Base-by-base conservation (phyloP, 306 rosid species). In the Hippophae tibetana region DNA sequence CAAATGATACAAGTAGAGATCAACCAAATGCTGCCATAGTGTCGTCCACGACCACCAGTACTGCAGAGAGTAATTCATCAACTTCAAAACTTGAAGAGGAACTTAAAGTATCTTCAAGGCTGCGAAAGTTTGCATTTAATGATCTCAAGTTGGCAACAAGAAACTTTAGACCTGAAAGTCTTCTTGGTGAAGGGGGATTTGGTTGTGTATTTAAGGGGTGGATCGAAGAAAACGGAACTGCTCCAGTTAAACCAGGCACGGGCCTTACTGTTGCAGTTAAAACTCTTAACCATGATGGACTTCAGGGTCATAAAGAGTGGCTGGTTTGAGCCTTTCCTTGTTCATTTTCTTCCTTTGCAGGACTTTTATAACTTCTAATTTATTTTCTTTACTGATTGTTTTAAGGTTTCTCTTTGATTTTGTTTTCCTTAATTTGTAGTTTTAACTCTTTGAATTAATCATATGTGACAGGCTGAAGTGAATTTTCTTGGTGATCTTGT, bases 221-320 rank as follows among this genome's bases (percentile, higher is more conserved):
- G 97, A 82, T 90, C 14, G 97, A 90, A 83, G 97, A 90, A 79
- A 87, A 90, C 58, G 97, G 97, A 78, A 90, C 97, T 59, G 97
- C 95, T 72, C 92, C 95, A 6, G 96, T 90, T 65, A 90, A 90
- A 81, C 96, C 98, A 45, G 98, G 98, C 60, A 90, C 94, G 14
- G 98, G 98, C 72, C 98, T 90, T 76, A 90, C 98, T 42, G 98
- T 90, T 62, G 98, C 98, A 13, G 98, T 90, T 26, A 90, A 90
- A 67, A 90, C 96, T 61, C 92, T 90, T 52, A 90, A 90, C 86
- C 98, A 84, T 54, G 96, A 90, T 60, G 98, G 98, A 57, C 96
- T 87, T 63, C 98, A 90, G 86, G 98, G 98, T 61, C 98, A 90
- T 71, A 90, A 90, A 83, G 98, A 90, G 71, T 90, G 98, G 98